Evolutionary conservation across 805 yeast genomes (phyloP), one percentile per base, ranked within the genome.

Genomic region (Kluyveromyces siamensis): DNA sequence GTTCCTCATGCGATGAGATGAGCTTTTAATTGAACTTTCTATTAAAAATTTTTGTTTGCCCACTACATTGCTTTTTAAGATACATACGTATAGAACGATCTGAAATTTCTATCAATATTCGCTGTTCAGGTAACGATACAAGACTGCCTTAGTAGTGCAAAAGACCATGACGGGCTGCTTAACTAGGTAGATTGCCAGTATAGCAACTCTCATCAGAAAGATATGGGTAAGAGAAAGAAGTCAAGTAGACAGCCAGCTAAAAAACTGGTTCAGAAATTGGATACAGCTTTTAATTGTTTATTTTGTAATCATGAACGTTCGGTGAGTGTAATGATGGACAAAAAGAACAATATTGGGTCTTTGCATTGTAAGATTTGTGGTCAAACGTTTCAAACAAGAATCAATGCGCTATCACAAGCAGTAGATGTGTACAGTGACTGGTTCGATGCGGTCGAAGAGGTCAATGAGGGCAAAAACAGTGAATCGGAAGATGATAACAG

Each of bases 261-360:
- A 67, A 83, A 77, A 65, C 69, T 87, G 55, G 88, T 85, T 55
- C 93, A 84, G 60, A 84, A 74, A 54, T 74, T 90, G 54, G 95
- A 88, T 50, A 80, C 88, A 2, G 78, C 85, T 50, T 90, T 90
- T 71, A 82, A 91, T 45, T 91, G 99, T 70, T 72, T 93, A 48
- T 91, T 91, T 67, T 91, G 99, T 69, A 91, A 91, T 67, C 98
- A 91, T 69, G 98, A 91, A 62, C 83, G 84, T 58, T 84, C 96
- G 1, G 96, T 91, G 40, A 77, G 84, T 39, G 90, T 97, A 63
- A 79, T 86, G 8, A 66, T 91, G 67, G 98, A 91, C 66, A 91
- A 88, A 70, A 87, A 84, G 66, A 74, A 83, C 52, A 82, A 86
- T 50, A 76, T 91, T 42, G 99, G 98, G 19, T 80, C 84, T 21